These are phyloP conservation scores for Naganishia sp. DNA, from an alignment of 1,284 basidiomycete genomes.

Conservation along the genomic window DNA sequence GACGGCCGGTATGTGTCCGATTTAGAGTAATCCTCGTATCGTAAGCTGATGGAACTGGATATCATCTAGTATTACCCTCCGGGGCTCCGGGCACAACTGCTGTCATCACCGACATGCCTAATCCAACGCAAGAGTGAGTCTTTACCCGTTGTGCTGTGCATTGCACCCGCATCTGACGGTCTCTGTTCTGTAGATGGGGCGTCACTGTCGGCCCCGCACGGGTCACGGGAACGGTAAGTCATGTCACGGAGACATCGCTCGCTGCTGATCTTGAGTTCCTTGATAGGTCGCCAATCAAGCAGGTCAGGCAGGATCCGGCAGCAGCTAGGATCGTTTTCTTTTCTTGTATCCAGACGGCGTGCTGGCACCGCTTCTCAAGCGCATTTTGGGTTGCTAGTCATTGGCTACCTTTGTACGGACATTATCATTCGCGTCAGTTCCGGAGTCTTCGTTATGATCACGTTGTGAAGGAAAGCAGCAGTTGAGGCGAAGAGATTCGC, in stretches of 20 bases:
- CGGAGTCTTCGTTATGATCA: too few relatives aligned
- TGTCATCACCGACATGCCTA: constrained; percentile 41
- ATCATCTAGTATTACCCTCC: constrained; percentile 41
- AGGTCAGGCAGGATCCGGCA: constrained; percentile 20
- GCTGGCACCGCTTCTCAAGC: background rate
- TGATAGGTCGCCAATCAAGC: constrained; percentile 19
- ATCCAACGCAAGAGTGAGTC: constrained; percentile 49
- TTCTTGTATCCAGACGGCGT: background rate
- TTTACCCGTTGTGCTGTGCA: background rate
- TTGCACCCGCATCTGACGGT: background rate
- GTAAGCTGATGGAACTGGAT: background rate
- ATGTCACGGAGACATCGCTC: background rate
- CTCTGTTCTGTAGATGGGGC: constrained; percentile 5
- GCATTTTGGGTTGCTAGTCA: background rate
- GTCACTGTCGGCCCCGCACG: constrained; percentile 10
- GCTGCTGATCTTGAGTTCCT: background rate
- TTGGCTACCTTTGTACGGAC: background rate
- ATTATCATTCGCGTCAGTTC: background rate
- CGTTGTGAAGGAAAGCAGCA: too few relatives aligned
- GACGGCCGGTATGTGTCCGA: constrained; percentile 37
- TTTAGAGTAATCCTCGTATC: background rate
- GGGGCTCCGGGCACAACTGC: constrained; percentile 45
- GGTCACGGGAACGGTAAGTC: constrained; percentile 10
- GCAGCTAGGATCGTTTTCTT: background rate
- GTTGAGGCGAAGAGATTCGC: too few relatives aligned